Evolutionary conservation across 2,329 filamentous ascomycete genomes (phyloP).

Genomic region (Alternaria gaisen): DNA sequence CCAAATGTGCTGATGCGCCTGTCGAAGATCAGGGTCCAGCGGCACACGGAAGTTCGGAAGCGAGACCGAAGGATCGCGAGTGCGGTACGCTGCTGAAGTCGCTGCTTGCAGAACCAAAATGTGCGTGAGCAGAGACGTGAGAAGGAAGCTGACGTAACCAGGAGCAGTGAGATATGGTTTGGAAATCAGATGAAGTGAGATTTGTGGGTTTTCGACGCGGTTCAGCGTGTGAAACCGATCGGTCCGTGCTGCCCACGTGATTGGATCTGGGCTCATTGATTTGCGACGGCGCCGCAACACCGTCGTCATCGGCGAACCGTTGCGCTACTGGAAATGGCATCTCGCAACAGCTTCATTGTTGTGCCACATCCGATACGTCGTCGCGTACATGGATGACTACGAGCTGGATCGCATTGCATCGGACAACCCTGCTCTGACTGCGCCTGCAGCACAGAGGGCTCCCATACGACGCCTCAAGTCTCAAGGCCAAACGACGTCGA

Average conservation of each 20-base stretch:
- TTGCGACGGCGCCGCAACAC: conserved; percentile 10
- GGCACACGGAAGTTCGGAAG: conserved; percentile 24
- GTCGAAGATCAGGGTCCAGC: conserved; percentile 13
- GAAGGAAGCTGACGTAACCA: neutral
- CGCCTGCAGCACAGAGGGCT: conserved; percentile 29
- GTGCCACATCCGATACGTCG: neutral
- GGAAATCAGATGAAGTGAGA: conserved; percentile 7
- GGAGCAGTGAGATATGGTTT: neutral
- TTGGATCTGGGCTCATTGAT: conserved; percentile 4
- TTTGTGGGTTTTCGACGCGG: conserved; percentile 1
- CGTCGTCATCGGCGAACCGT: conserved; percentile 1
- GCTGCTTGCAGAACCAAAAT: conserved; percentile 3
- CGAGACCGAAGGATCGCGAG: conserved; percentile 12
- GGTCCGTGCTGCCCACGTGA: conserved; percentile 21
- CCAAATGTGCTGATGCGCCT: conserved; percentile 19
- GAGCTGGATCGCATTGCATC: conserved; percentile 37
- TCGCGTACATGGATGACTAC: conserved; percentile 38
- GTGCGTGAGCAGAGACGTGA: neutral
- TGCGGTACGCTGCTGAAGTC: neutral
- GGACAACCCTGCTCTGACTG: conserved; percentile 40
- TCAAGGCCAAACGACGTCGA: conserved; percentile 10
- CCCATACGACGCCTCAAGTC: conserved; percentile 26
- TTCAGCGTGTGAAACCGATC: conserved; percentile 18
- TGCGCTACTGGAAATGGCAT: neutral
- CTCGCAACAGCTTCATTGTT: neutral